A percentile compares a stretch with the other conserved stretches of the same genome.
Conservation (phyloP, 495 filamentous ascomycete species). For the Neohortaea acidophila region DNA sequence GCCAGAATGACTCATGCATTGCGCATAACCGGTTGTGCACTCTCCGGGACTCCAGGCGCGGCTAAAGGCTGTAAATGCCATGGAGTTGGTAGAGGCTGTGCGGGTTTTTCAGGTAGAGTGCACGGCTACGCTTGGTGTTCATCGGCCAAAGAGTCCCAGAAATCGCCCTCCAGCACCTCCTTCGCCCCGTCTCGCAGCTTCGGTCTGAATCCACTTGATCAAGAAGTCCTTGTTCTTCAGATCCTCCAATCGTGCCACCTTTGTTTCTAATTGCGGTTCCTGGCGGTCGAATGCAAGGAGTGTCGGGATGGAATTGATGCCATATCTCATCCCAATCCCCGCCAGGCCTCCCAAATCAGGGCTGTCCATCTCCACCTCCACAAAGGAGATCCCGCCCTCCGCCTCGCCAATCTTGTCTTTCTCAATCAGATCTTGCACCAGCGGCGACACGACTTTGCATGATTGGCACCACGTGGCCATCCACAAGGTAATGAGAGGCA, state of each 20-base stretch:
- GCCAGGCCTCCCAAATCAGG: conserved; percentile 38
- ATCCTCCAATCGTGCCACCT: conserved; percentile 36
- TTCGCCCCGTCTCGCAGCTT: conserved; percentile 38
- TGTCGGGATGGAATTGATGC: conserved; percentile 50
- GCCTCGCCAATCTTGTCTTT: conserved; percentile 40
- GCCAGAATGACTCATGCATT: too few species aligned
- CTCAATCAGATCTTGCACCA: conserved; percentile 38
- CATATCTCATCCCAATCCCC: conserved; percentile 6
- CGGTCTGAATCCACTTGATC: conserved; percentile 44
- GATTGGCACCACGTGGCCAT: conserved; percentile 49
- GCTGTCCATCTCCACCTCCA: conserved; percentile 48
- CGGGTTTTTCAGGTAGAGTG: too few species aligned
- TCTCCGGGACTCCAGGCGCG: too few species aligned
- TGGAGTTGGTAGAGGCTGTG: too few species aligned
- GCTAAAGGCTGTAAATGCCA: too few species aligned
- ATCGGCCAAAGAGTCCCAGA: conserved; percentile 20
- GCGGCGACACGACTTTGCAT: conserved; percentile 39
- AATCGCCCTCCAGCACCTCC: conserved; percentile 30
- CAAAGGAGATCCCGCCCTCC: conserved; percentile 45
- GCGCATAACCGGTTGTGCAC: too few species aligned
- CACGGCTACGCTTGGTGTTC: not conserved
- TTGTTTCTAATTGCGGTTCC: conserved; percentile 40
- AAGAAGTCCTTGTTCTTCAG: conserved; percentile 41
- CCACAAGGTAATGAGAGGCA: conserved; percentile 55
- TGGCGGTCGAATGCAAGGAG: conserved; percentile 49